phyloP scores from a whole-genome alignment of 2,329 filamentous ascomycete genomes.

The Hypocreales sp. region DNA sequence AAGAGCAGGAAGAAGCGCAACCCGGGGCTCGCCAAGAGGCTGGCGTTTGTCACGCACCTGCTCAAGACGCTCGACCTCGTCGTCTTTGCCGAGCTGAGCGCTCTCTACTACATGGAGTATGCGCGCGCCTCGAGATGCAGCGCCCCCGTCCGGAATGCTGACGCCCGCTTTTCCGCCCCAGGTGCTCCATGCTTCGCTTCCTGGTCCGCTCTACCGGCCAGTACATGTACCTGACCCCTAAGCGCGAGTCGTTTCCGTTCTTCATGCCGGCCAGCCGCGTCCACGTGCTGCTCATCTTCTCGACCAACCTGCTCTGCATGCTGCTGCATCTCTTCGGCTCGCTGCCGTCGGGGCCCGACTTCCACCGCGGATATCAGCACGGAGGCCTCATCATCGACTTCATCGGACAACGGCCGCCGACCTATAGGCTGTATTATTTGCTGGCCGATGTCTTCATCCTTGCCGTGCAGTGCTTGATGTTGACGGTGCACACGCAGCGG shows the following conservation, averaged over 20 bases:
- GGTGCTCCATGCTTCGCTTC: slow-evolving; percentile 50
- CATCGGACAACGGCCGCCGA: slow-evolving; percentile 48
- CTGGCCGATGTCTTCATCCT: slow-evolving; percentile 40
- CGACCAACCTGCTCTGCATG: slow-evolving; percentile 44
- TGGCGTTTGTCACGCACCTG: slow-evolving; percentile 44
- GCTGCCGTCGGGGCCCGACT: slow-evolving; percentile 41
- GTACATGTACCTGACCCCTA: slow-evolving; percentile 48
- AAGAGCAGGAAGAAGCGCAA: slow-evolving; percentile 20
- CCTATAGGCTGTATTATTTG: slow-evolving; percentile 38
- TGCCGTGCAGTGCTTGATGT: slow-evolving; percentile 45
- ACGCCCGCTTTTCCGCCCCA: slow-evolving; percentile 12
- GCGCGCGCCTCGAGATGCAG: slow-evolving; percentile 7
- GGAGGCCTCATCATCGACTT: slow-evolving; percentile 54
- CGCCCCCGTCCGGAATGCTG: not conserved
- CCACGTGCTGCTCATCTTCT: slow-evolving; percentile 41
- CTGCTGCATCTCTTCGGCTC: slow-evolving; percentile 41
- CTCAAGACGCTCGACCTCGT: slow-evolving; percentile 46
- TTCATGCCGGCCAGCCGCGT: slow-evolving; percentile 38
- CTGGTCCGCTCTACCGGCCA: slow-evolving; percentile 42
- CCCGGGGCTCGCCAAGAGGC: slow-evolving; percentile 36
- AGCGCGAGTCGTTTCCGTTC: slow-evolving; percentile 38
- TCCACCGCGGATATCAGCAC: slow-evolving; percentile 48
- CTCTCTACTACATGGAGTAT: slow-evolving; percentile 58
- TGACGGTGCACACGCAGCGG: slow-evolving; percentile 44
- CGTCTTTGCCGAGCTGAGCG: slow-evolving; percentile 48